Conservation (phyloP, 352 stramenopile species). For the Phytophthora sp. region DNA sequence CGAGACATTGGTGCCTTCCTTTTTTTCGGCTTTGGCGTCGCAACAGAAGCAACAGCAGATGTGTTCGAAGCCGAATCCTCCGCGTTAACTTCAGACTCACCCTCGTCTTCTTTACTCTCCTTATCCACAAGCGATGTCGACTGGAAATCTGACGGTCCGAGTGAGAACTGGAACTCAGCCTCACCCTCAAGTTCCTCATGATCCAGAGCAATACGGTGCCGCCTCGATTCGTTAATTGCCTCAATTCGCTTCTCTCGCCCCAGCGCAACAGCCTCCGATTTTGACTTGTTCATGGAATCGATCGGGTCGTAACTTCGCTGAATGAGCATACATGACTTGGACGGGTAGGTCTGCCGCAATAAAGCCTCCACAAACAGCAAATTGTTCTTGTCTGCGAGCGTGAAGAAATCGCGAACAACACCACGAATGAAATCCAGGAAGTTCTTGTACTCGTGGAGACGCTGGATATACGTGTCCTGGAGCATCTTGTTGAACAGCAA, state of each 20-base stretch:
- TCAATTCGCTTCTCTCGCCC: slow-evolving; percentile 63
- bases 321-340: slow-evolving; percentile 72
- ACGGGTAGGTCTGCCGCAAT: slow-evolving; percentile 73
- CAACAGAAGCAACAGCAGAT: slow-evolving; percentile 10
- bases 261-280: slow-evolving; percentile 65
- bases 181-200: slow-evolving; percentile 83
- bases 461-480: slow-evolving; percentile 75
- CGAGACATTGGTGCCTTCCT: slow-evolving; percentile 38
- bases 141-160: slow-evolving; percentile 68
- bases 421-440: slow-evolving; percentile 85
- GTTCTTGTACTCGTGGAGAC: slow-evolving; percentile 58
- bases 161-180: slow-evolving; percentile 79
- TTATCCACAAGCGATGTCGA: slow-evolving; percentile 53
- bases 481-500: slow-evolving; percentile 87
- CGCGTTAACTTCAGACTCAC: slow-evolving; percentile 33
- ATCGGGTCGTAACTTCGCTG: slow-evolving; percentile 80
- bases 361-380: slow-evolving; percentile 82
- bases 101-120: slow-evolving; percentile 41
- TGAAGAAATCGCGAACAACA: slow-evolving; percentile 83
- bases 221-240: slow-evolving; percentile 66
- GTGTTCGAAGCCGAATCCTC: slow-evolving; percentile 10
- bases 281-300: slow-evolving; percentile 66
- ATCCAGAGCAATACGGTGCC: slow-evolving; percentile 73
- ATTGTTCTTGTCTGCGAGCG: slow-evolving; percentile 78
- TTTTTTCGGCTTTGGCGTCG: slow-evolving; percentile 27